Conservation (phyloP, 805 yeast species). For the Yarrowia sp. region DNA sequence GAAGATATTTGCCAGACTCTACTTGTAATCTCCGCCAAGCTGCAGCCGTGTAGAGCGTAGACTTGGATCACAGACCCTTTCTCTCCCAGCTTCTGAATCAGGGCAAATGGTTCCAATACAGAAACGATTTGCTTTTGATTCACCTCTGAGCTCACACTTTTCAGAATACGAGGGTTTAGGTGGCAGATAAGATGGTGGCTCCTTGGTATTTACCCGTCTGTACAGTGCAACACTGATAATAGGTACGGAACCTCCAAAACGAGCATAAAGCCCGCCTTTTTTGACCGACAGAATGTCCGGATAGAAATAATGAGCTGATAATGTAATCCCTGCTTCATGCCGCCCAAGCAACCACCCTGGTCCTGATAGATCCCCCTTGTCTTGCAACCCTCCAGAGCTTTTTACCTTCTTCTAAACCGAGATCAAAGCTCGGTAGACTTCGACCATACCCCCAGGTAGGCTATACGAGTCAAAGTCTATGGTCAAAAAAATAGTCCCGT, state of each 20-base stretch:
- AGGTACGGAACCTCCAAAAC: too few relatives aligned
- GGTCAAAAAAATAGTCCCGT: too few relatives aligned
- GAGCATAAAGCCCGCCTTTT: too few relatives aligned
- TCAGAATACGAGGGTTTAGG: slow-evolving; percentile 4
- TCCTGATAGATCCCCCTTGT: background rate
- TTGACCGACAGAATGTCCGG: background rate
- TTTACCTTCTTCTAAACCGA: too few relatives aligned
- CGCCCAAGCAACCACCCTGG: background rate
- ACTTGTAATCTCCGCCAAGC: background rate
- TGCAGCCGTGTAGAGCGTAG: background rate
- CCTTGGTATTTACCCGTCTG: too few relatives aligned
- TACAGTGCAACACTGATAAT: too few relatives aligned
- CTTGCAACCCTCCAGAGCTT: too few relatives aligned
- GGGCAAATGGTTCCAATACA: background rate
- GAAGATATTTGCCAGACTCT: too few relatives aligned
- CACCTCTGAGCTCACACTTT: too few relatives aligned
- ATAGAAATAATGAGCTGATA: background rate
- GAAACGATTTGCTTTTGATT: background rate
- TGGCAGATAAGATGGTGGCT: background rate
- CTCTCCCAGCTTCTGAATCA: slow-evolving; percentile 1
- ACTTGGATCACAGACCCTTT: too few relatives aligned
- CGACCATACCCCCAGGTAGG: background rate
- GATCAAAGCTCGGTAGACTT: background rate
- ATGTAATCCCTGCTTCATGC: background rate
- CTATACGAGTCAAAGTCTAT: background rate